phyloP scores from a whole-genome alignment of 1,139 yeast species.

The Hyphopichia khmerensis region DNA sequence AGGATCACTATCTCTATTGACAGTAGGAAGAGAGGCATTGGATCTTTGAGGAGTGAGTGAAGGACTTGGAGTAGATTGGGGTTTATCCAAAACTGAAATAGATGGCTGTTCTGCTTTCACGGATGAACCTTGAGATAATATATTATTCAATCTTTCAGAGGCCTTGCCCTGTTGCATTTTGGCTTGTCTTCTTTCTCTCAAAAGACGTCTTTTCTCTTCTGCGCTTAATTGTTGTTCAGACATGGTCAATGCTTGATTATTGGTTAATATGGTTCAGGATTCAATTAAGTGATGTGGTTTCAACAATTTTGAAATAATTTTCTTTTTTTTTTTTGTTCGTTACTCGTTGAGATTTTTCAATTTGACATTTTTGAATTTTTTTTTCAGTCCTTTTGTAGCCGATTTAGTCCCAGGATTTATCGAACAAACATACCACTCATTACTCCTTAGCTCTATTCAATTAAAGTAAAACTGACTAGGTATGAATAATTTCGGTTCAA shows the following conservation, averaged over 20 bases:
- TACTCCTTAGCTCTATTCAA: no score
- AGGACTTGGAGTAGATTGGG: conserved; percentile 6
- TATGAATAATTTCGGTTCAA: no score
- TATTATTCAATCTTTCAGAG: conserved; percentile 51
- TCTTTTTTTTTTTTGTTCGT: neutral
- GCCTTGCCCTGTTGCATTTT: conserved; percentile 63
- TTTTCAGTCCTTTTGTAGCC: no score
- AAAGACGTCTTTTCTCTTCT: conserved; percentile 59
- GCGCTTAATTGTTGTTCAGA: conserved; percentile 32
- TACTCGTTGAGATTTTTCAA: neutral
- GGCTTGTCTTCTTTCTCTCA: conserved; percentile 71
- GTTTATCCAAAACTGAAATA: conserved; percentile 37
- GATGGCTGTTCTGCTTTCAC: conserved; percentile 26
- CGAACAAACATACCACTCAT: no score
- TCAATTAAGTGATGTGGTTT: neutral
- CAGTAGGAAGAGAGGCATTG: neutral
- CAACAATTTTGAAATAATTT: neutral
- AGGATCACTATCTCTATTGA: conserved; percentile 30
- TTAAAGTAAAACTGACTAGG: no score
- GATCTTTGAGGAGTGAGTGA: neutral
- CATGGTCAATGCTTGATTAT: neutral
- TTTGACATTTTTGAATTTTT: no score
- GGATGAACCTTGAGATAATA: conserved; percentile 42
- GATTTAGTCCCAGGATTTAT: no score
- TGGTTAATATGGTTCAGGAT: neutral